phyloP scores from a whole-genome alignment of 257 asterid species.

The Petunia secreta region DNA sequence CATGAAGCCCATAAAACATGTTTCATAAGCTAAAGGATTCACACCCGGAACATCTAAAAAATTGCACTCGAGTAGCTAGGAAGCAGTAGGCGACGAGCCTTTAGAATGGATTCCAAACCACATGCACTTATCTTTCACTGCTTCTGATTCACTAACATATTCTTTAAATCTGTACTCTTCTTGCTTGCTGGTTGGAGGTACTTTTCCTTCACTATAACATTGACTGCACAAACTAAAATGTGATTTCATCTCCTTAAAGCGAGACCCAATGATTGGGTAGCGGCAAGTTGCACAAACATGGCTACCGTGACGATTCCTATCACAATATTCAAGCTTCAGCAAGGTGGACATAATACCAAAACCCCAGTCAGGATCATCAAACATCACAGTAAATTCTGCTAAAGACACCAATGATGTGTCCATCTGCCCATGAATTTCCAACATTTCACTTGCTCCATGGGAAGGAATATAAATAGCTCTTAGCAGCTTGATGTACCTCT shows the following conservation, averaged over 20 bases:
- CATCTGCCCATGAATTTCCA: constrained; percentile 77
- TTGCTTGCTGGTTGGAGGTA: constrained; percentile 68
- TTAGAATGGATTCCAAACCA: constrained; percentile 81
- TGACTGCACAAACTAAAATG: constrained; percentile 79
- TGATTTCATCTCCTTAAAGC: constrained; percentile 81
- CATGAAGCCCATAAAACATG: constrained; percentile 38
- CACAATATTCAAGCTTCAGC: constrained; percentile 82
- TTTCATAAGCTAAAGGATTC: constrained; percentile 46
- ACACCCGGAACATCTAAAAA: constrained; percentile 42
- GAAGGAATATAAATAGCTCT: constrained; percentile 86
- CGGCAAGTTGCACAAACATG: constrained; percentile 84
- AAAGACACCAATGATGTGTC: constrained; percentile 61
- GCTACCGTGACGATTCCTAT: constrained; percentile 88
- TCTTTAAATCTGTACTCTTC: constrained; percentile 93
- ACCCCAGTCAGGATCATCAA: constrained; percentile 95
- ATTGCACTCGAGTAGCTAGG: constrained; percentile 37
- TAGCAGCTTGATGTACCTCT: constrained; percentile 65
- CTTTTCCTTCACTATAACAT: constrained; percentile 92
- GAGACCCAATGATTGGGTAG: constrained; percentile 90
- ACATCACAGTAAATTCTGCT: constrained; percentile 68
- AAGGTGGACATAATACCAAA: constrained; percentile 74
- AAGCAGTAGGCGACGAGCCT: constrained; percentile 54
- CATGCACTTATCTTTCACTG: constrained; percentile 84
- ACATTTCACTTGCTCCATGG: constrained; percentile 72
- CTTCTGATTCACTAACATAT: constrained; percentile 77